Base-by-base conservation (phyloP, 1,284 basidiomycete species). In the Leucoagaricus sp. region DNA sequence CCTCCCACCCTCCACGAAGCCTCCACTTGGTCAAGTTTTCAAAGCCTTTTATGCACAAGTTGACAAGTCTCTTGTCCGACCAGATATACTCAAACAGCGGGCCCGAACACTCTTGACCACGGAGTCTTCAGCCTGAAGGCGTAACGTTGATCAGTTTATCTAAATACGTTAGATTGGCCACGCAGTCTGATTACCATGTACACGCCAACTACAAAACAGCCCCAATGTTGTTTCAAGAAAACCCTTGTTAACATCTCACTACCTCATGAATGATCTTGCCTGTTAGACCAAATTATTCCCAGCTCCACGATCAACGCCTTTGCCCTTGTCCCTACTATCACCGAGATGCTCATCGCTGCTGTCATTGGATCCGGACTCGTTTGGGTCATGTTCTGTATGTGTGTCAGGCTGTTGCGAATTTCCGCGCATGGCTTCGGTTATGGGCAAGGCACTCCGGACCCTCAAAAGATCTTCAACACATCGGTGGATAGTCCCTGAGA, bases 401-500 rank as follows among this genome's bases (percentile, higher is more conserved):
- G 54, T 6, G 19, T 42, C 17, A 33, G 21, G 17, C n/a, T 21
- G 38, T 33, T 45, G 31, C 29, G 31, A 52, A 28, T 9, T n/a
- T 41, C 17, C 44, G 33, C 42, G 38, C 49, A 46, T 23, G 3
- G 31, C 38, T 2, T 44, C 46, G 34, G 45, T 44, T 33, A 55
- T 59, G 6, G 90, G 87, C 47, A 93, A 75, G 15, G 82, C 76
- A 62, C 91, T 93, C 63, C 88, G 78, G 67, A 93, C 75, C 60
- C 84, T 75, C 67, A 87, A 81, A 57, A 96, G 75, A 62, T 95
- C 91, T 64, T 91, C 88, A 49, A 91, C 80, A 61, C 91, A 87
- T 17, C 80, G 76, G 67, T 83, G 83, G 12, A 93, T 77, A 10
- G 84, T 80, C 29, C 76, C 76, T 47, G 91, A 90, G 28, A 94